Evolutionary conservation across 768 basidiomycete genomes (phyloP).

Genomic region (Lactarius indigo): DNA sequence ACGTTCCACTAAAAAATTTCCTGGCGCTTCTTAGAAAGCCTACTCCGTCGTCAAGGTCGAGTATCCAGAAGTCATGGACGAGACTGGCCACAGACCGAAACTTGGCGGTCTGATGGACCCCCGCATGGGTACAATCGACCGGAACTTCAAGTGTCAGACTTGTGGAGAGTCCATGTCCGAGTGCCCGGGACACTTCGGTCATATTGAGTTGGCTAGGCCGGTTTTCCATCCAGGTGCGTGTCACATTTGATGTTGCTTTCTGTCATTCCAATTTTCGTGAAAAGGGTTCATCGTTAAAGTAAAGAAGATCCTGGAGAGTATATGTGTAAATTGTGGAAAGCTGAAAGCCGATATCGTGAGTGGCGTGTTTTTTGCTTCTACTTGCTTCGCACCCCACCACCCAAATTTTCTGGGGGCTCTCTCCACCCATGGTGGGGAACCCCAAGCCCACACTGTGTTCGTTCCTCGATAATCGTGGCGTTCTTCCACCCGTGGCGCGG

Average conservation of each 20-base stretch:
- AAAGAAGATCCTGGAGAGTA: constrained; percentile 98
- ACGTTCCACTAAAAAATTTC: background rate
- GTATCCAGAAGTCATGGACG: constrained; percentile 98
- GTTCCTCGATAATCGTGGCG: constrained; percentile 77
- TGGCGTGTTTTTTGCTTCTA: constrained; percentile 70
- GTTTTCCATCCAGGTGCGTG: constrained; percentile 91
- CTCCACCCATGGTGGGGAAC: constrained; percentile 87
- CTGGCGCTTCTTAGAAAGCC: constrained; percentile 70
- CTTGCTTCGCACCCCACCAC: constrained; percentile 90
- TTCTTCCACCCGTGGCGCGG: constrained; percentile 76
- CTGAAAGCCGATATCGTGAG: constrained; percentile 97
- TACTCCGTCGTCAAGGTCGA: constrained; percentile 98
- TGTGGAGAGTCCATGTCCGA: constrained; percentile 99
- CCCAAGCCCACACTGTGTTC: constrained; percentile 86
- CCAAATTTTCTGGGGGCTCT: constrained; percentile 99
- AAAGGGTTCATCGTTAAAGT: constrained; percentile 96
- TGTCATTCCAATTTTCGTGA: background rate
- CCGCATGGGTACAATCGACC: constrained; percentile 95
- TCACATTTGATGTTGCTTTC: background rate
- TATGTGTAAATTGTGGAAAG: constrained; percentile 98
- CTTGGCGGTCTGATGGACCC: constrained; percentile 96
- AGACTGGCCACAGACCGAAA: constrained; percentile 85
- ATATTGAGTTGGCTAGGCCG: constrained; percentile 95
- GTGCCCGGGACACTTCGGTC: constrained; percentile 99
- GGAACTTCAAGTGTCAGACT: constrained; percentile 98